Evolutionary conservation across 495 filamentous ascomycete species (phyloP).

Genomic region (Pyronema domesticum): DNA sequence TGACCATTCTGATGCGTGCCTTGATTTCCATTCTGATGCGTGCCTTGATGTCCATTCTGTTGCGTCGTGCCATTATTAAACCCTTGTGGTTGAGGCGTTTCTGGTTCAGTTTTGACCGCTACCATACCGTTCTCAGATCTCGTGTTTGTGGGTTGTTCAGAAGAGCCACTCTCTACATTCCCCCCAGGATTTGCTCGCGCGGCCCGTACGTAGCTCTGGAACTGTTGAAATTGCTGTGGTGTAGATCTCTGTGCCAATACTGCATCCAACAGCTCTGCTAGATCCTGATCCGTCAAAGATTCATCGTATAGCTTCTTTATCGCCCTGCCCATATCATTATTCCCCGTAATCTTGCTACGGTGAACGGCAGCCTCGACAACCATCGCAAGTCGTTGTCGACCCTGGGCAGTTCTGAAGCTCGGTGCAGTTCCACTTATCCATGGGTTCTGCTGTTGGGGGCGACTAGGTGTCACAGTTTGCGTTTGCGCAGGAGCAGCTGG

Average conservation of each 20-base stretch:
- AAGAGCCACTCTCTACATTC: background rate
- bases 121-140: background rate
- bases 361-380: conserved; percentile 28
- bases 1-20: background rate
- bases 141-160: background rate
- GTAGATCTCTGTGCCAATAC: conserved; percentile 29
- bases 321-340: conserved; percentile 26
- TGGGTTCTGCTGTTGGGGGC: conserved; percentile 7
- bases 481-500: conserved; percentile 9
- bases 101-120: background rate
- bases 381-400: conserved; percentile 24
- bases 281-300: conserved; percentile 24
- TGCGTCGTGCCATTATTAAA: background rate
- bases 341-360: conserved; percentile 26
- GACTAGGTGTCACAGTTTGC: conserved; percentile 5
- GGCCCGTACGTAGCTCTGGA: conserved; percentile 28
- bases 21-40: background rate
- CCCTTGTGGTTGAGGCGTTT: background rate
- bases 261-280: conserved; percentile 29
- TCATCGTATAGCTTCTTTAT: conserved; percentile 29
- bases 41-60: background rate
- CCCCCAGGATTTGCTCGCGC: conserved; percentile 24
- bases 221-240: conserved; percentile 26
- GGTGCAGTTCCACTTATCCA: conserved; percentile 24
- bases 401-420: conserved; percentile 25